These are phyloP conservation scores for Monosporascus sp. DNA, from an alignment of 2,329 filamentous ascomycete genomes.

Conservation along the genomic window DNA sequence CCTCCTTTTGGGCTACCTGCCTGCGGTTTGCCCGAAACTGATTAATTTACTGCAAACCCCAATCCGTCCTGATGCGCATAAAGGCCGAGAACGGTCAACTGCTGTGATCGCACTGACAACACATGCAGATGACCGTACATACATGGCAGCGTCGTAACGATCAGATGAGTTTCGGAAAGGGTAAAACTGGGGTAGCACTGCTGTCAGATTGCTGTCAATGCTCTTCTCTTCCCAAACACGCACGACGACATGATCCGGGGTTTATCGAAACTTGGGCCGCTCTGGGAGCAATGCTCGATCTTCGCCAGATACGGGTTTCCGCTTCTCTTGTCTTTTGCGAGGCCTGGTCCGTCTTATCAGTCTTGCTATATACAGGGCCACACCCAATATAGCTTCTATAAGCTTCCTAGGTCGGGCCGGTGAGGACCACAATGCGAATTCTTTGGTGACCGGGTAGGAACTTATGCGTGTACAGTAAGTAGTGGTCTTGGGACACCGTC, in stretches of 20 bases:
- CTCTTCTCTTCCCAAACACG: neutral
- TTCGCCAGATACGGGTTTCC: neutral
- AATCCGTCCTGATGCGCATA: neutral
- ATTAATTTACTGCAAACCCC: neutral
- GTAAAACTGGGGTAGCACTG: neutral
- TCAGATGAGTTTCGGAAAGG: neutral
- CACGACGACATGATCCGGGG: neutral
- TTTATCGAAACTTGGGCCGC: neutral
- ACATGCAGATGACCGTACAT: neutral
- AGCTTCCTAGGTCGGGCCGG: neutral
- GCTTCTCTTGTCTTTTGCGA: no score
- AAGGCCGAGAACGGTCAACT: neutral
- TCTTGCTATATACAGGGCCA: neutral
- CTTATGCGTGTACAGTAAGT: no score
- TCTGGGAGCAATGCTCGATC: neutral
- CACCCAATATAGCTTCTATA: no score
- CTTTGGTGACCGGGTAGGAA: no score
- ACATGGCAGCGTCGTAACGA: neutral
- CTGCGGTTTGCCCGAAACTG: no score
- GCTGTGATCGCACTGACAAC: neutral
- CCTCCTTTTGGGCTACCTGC: no score
- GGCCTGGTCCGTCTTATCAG: constrained; percentile 6
- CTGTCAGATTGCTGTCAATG: neutral
- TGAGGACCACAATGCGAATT: neutral
- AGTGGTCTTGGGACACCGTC: no score